Conservation (phyloP, 768 basidiomycete genomes). For the Serendipita sp. region DNA sequence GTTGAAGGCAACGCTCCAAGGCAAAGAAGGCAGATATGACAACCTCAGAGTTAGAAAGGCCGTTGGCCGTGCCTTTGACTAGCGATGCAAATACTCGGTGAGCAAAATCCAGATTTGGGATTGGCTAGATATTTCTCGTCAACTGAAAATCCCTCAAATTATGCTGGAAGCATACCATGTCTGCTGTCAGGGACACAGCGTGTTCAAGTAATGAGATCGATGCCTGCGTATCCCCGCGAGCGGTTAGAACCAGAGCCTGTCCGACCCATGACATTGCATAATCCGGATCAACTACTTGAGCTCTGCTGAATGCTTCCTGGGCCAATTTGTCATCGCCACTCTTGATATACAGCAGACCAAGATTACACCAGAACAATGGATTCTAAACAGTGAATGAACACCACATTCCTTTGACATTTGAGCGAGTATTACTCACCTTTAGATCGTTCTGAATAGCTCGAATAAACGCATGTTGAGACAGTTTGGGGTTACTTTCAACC, state of each 20-base stretch:
- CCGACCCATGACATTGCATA: conserved; percentile 82
- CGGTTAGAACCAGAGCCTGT: conserved; percentile 29
- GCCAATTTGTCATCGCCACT: conserved; percentile 70
- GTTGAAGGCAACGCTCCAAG: conserved; percentile 56
- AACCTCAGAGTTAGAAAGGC: conserved; percentile 23
- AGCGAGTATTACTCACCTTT: conserved; percentile 35
- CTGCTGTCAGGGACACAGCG: conserved; percentile 42
- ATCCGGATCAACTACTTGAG: conserved; percentile 87
- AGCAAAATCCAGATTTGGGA: conserved; percentile 68
- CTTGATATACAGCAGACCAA: conserved; percentile 75
- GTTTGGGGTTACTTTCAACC: conserved; percentile 48
- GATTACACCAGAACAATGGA: conserved; percentile 64
- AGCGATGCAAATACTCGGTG: conserved; percentile 36
- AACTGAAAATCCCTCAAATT: background rate
- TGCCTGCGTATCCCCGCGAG: background rate
- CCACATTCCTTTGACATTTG: too few relatives aligned
- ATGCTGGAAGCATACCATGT: conserved; percentile 32
- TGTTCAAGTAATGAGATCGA: conserved; percentile 47
- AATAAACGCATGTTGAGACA: conserved; percentile 85
- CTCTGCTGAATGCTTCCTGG: conserved; percentile 68
- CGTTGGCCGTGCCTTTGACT: conserved; percentile 15
- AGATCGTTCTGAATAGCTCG: conserved; percentile 72
- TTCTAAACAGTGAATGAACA: conserved; percentile 30
- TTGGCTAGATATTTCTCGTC: conserved; percentile 35
- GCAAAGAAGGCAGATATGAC: conserved; percentile 71